Evolutionary conservation across 768 basidiomycete species (phyloP), one percentile per base, ranked within the genome.

Genomic region (Candolleomyces aberdarensis): DNA sequence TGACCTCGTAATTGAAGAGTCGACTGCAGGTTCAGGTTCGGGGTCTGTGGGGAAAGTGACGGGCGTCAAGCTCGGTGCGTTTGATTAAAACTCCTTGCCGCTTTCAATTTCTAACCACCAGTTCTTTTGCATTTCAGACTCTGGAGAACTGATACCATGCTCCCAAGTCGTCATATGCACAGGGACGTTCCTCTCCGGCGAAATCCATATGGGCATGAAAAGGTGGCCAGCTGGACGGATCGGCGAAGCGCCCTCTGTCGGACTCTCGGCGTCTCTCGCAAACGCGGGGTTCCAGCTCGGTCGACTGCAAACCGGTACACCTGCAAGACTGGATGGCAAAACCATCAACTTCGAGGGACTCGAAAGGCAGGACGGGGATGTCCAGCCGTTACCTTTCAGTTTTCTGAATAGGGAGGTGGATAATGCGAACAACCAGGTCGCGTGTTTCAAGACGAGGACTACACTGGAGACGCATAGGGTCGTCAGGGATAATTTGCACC

Each of bases 131-230:
- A n/a, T n/a, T n/a, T 11, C 71, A 92, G 92, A 92, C 36, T 79
- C 83, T 4, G 91, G 92, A 10, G 88, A 94, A 55, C 68, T 86
- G 17, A 85, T 96, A 31, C 75, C 76, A 17, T 96, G 92, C 66
- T 85, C 88, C 3, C 86, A 88, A 64, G 91, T 95, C 11, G 89
- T 96, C 31, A 82, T 96, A 14, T 94, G 92, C 66, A 96, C 94
- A 0, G 94, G 94, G 8, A 96, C 94, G 0, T 96, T 96, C 70
- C 81, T 96, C 26, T 89, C 89, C 2, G 94, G 92, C 11, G 92
- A 96, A 74, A 93, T 95, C 49, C 94, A 96, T 67, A 91, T 96
- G 50, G 94, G 92, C 48, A 81, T 86, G 75, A 87, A 86, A 62
- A 81, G 85, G 17, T 86, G 87, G 65, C 91, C 92, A 5, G 92